A percentile compares a stretch with the other conserved stretches of the same genome.
phyloP scores from a whole-genome alignment of 179 eudicot genomes.

The Pouteria campechiana region DNA sequence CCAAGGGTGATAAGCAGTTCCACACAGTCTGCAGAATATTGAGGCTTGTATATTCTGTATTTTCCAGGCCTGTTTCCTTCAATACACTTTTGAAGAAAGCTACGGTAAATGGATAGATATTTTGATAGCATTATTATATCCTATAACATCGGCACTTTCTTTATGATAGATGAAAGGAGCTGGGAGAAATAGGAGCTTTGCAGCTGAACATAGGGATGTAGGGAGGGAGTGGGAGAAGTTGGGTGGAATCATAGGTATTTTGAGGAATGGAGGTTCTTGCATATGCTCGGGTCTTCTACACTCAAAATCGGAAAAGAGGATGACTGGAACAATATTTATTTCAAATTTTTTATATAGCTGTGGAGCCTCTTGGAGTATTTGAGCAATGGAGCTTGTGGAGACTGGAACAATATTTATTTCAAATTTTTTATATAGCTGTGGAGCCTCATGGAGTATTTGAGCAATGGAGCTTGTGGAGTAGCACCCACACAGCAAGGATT shows the following conservation, averaged over 20 bases:
- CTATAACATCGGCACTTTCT: constrained; percentile 86
- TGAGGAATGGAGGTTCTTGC: constrained; percentile 56
- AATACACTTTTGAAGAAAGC: constrained; percentile 8
- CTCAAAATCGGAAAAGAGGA: constrained; percentile 63
- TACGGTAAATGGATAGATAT: constrained; percentile 46
- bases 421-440: no score
- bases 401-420: no score
- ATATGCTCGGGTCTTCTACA: constrained; percentile 50
- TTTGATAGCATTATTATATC: constrained; percentile 31
- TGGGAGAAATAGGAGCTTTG: constrained; percentile 97
- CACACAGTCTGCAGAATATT: no score
- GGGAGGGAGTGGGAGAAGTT: constrained; percentile 62
- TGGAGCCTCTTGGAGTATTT: constrained; percentile 81
- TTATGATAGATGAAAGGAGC: constrained; percentile 96
- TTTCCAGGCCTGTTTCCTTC: constrained; percentile 7
- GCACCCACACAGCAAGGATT: constrained; percentile 77
- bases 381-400: constrained; percentile 87
- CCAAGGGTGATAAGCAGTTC: no score
- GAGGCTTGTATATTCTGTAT: constrained; percentile 4
- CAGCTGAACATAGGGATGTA: constrained; percentile 91
- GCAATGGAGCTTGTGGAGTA: constrained; percentile 88
- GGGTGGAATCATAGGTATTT: constrained; percentile 76
- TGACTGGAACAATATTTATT: constrained; percentile 49
- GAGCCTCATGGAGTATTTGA: constrained; percentile 76
- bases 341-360: constrained; percentile 60